phyloP scores from a whole-genome alignment of 768 basidiomycete genomes.

The Suillus hirtellus region DNA sequence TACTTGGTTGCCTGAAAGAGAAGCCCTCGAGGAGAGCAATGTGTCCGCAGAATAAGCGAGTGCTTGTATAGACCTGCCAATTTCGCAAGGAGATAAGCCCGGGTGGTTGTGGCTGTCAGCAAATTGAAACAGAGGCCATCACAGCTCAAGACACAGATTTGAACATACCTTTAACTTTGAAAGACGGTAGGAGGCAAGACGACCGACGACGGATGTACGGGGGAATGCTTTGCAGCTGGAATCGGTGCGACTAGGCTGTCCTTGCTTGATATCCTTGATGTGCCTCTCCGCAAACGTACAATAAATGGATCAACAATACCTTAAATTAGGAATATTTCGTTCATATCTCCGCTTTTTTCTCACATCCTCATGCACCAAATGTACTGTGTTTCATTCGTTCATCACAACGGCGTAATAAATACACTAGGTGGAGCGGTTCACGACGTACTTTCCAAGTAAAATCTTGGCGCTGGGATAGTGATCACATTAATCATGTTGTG shows the following conservation, averaged over 20 bases:
- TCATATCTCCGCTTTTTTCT: slow-evolving; percentile 10
- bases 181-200: not conserved
- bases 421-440: not conserved
- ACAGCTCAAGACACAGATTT: not conserved
- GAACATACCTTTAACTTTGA: not conserved
- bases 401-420: slow-evolving; percentile 2
- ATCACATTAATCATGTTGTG: not conserved
- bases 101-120: not conserved
- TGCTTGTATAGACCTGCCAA: slow-evolving; percentile 19
- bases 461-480: not conserved
- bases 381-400: slow-evolving; percentile 7
- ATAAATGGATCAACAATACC: slow-evolving; percentile 12
- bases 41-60: slow-evolving; percentile 15
- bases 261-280: slow-evolving; percentile 33
- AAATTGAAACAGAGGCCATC: slow-evolving; percentile 4
- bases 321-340: slow-evolving; percentile 16
- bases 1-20: slow-evolving; percentile 8
- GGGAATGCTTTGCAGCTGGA: slow-evolving; percentile 7
- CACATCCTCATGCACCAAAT: slow-evolving; percentile 23
- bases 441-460: not conserved
- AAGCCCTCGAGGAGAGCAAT: slow-evolving; percentile 9
- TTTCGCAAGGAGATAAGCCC: slow-evolving; percentile 12
- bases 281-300: slow-evolving; percentile 10
- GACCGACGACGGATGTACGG: slow-evolving; percentile 10
- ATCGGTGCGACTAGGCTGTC: slow-evolving; percentile 20